Percentiles rank a stretch among this genome's conserved stretches.
phyloP scores from a whole-genome alignment of 2,329 filamentous ascomycete species.

The Teratosphaeriaceae sp. region DNA sequence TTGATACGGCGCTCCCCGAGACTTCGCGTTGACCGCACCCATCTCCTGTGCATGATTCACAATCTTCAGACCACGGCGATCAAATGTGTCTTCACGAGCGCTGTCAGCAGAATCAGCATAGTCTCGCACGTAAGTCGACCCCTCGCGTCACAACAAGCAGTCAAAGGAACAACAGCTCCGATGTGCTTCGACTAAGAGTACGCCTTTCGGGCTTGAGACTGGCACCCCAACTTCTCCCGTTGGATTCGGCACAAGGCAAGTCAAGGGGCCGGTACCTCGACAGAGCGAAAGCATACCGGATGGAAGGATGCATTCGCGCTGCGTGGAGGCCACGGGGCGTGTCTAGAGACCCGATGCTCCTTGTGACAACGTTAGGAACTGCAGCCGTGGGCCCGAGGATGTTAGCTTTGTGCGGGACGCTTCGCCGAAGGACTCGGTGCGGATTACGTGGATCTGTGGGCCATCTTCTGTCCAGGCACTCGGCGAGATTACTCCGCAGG shows the following conservation, averaged over 20 bases:
- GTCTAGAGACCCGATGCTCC: conserved; percentile 57
- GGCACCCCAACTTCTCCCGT: conserved; percentile 31
- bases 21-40: no score
- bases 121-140: conserved; percentile 18
- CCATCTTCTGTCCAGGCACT: conserved; percentile 48
- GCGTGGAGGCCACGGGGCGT: conserved; percentile 59
- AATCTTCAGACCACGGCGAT: no score
- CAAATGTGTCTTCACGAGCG: conserved; percentile 11
- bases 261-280: conserved; percentile 41
- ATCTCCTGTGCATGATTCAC: no score
- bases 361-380: conserved; percentile 57
- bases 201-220: conserved; percentile 31
- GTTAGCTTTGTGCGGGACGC: conserved; percentile 53
- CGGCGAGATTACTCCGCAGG: conserved; percentile 42
- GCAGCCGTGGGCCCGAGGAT: conserved; percentile 54
- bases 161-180: conserved; percentile 19
- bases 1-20: no score
- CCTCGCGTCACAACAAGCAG: conserved; percentile 17
- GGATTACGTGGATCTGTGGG: conserved; percentile 65
- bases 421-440: conserved; percentile 57
- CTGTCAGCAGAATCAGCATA: conserved; percentile 14
- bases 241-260: conserved; percentile 42
- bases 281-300: conserved; percentile 37
- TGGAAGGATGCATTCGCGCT: conserved; percentile 57
- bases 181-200: conserved; percentile 24